Conservation (phyloP, 2,329 filamentous ascomycete species). For the Fusarium sp. region DNA sequence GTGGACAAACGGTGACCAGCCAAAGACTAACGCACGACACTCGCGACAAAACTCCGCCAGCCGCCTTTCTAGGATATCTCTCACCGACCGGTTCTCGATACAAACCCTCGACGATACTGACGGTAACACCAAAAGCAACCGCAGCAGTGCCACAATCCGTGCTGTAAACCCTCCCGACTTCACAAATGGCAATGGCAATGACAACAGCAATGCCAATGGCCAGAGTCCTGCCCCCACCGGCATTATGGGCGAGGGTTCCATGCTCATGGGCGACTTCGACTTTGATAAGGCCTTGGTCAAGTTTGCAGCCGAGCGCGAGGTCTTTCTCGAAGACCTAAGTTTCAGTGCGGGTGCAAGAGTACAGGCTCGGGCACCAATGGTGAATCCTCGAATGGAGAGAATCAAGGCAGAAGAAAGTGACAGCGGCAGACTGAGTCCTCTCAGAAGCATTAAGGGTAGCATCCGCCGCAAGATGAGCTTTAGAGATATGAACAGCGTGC, state of each 20-base stretch:
- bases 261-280: conserved; percentile 76
- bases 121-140: conserved; percentile 69
- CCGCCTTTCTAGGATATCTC: conserved; percentile 66
- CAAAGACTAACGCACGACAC: conserved; percentile 57
- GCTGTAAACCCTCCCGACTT: conserved; percentile 53
- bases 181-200: conserved; percentile 40
- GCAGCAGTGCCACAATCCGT: conserved; percentile 74
- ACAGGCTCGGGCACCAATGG: conserved; percentile 75
- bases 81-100: conserved; percentile 65
- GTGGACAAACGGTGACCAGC: conserved; percentile 48
- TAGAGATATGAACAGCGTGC: conserved; percentile 93
- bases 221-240: conserved; percentile 41
- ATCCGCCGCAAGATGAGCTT: conserved; percentile 93
- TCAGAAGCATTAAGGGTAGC: conserved; percentile 79
- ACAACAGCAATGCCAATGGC: conserved; percentile 32
- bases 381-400: conserved; percentile 83
- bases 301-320: conserved; percentile 94
- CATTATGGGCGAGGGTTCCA: conserved; percentile 49
- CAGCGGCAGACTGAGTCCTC: conserved; percentile 65
- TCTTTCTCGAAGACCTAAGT: conserved; percentile 90
- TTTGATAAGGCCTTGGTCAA: conserved; percentile 94
- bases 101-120: conserved; percentile 69
- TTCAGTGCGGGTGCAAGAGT: conserved; percentile 87
- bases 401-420: conserved; percentile 79
- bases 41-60: conserved; percentile 72